phyloP scores from a whole-genome alignment of 1,284 basidiomycete species.

The Boletus sp. region DNA sequence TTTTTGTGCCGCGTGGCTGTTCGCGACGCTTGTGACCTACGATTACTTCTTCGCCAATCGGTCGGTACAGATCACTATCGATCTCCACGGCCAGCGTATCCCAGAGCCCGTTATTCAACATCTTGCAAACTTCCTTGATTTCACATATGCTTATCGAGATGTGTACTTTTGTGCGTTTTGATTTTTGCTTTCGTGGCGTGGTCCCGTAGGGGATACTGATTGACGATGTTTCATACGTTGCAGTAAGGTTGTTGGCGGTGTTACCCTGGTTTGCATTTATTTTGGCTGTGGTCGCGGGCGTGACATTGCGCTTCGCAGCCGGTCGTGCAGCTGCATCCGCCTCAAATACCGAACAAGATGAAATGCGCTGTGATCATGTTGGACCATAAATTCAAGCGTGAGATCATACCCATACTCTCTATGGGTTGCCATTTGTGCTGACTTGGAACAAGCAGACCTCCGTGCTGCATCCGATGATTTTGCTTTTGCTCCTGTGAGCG shows the following conservation, averaged over 20 bases:
- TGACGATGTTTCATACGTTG: not conserved
- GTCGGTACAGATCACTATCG: slow-evolving; percentile 46
- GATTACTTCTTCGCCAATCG: slow-evolving; percentile 51
- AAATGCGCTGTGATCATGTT: not conserved
- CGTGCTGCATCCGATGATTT: too few relatives aligned
- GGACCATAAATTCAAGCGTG: not conserved
- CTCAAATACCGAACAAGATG: not conserved
- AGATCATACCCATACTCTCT: not conserved
- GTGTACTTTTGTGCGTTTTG: slow-evolving; percentile 44
- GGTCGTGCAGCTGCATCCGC: not conserved
- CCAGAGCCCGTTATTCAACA: slow-evolving; percentile 40
- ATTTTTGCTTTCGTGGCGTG: not conserved
- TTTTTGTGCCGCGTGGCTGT: slow-evolving; percentile 49
- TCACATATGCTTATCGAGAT: slow-evolving; percentile 46
- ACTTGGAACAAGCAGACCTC: not conserved
- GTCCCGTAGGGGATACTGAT: not conserved
- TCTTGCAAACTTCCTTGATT: slow-evolving; percentile 40
- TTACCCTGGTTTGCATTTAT: slow-evolving; percentile 51
- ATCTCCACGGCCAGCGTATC: slow-evolving; percentile 38
- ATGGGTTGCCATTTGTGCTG: not conserved
- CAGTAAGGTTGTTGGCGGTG: slow-evolving; percentile 47
- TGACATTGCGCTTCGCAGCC: slow-evolving; percentile 30
- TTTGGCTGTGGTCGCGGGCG: slow-evolving; percentile 40
- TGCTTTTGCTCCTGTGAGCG: not conserved
- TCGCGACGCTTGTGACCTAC: slow-evolving; percentile 53